Evolutionary conservation across 2,329 filamentous ascomycete genomes (phyloP), one percentile per base, ranked within the genome.

Genomic region (Colletotrichum sojae): DNA sequence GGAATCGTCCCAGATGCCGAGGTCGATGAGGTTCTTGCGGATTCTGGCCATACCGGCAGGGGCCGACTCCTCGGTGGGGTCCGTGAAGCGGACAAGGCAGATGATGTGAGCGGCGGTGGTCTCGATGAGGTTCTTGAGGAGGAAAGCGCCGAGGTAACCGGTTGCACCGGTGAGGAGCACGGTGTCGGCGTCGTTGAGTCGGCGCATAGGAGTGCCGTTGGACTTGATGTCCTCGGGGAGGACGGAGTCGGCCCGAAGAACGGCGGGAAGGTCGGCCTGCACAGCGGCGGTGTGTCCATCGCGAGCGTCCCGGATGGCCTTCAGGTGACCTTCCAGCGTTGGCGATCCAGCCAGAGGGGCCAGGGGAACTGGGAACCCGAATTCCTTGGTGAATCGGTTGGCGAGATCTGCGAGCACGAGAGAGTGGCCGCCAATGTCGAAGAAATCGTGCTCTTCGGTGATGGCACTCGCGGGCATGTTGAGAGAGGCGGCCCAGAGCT

Each of bases 351-450:
- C 92, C 15, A 95, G 87, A 51, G 90, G 90, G 59, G 87, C 88
- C 18, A 95, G 85, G 2, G 92, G 90, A 1, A 95, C 88, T 0
- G 90, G 87, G 76, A 95, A 92, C 5, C 92, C 92, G 74, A 94
- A 94, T 0, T 86, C 86, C 67, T 88, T 88, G 0, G 91, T 90
- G 15, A 95, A 78, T 40, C 89, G 88, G 27, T 89, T 90, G n/a
- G 92, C 89, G 27, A 95, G 85, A 69, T 94, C 91, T 0, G 93
- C 93, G n/a, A 95, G 86, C 2, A 90, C 89, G 61, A 95, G 81
- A 0, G 92, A 94, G 78, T 95, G 93, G 0, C 93, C 93, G 43
- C 93, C 93, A 2, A 95, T 83, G 69, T 95, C 93, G 76, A 95
- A 95, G 79, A 95, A 95, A 77, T 90, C 91, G 77, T 94, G 90